Percentiles rank a stretch among this genome's conserved stretches.
phyloP scores from a whole-genome alignment of 768 basidiomycete species.

The Inosperma sp. region DNA sequence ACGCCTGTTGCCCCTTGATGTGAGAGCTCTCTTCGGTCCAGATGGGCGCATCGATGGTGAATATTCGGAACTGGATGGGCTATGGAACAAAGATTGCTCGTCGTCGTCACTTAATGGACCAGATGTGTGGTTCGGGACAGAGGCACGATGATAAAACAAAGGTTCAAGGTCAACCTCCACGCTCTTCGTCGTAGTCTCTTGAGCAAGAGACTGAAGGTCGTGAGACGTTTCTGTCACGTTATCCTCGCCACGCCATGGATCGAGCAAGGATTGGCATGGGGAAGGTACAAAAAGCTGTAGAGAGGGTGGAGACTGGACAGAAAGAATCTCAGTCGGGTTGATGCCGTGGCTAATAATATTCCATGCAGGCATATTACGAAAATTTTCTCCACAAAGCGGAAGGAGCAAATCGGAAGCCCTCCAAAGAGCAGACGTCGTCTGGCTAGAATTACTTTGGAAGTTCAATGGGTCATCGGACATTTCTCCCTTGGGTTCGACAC shows the following conservation, averaged over 20 bases:
- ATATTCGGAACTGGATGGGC: slow-evolving; percentile 29
- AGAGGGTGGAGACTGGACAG: slow-evolving; percentile 12
- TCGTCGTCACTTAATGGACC: slow-evolving; percentile 26
- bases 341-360: slow-evolving; percentile 21
- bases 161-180: neutral
- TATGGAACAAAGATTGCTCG: slow-evolving; percentile 24
- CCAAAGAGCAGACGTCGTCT: neutral
- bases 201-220: too few species aligned
- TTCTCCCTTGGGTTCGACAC: neutral
- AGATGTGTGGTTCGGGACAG: neutral
- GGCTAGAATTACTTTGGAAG: slow-evolving; percentile 7
- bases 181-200: too few species aligned
- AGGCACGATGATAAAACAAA: neutral
- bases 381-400: slow-evolving; percentile 17
- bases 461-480: neutral
- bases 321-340: slow-evolving; percentile 31
- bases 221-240: neutral
- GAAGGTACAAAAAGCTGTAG: neutral
- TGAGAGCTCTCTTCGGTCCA: slow-evolving; percentile 15
- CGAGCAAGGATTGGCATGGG: neutral
- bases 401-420: slow-evolving; percentile 9
- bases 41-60: slow-evolving; percentile 20
- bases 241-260: neutral
- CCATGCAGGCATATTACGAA: slow-evolving; percentile 14
- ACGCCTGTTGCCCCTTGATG: slow-evolving; percentile 21